Evolutionary conservation across 192 early-diverging fungal genomes (phyloP).

Genomic region (Linnemannia hyalina): DNA sequence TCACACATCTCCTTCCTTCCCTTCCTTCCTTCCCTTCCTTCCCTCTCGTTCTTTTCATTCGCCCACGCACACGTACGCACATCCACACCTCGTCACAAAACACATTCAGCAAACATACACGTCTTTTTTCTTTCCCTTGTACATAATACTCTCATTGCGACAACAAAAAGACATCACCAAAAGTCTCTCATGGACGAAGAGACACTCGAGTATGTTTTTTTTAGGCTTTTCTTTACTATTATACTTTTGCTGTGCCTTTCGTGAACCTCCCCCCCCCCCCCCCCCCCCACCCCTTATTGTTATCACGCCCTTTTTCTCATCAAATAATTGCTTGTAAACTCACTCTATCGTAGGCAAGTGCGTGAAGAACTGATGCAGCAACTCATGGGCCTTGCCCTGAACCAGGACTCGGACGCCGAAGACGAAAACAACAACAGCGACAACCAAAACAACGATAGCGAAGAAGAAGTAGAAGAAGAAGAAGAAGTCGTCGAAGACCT

Average conservation of each 20-base stretch:
- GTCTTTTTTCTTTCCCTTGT: no score
- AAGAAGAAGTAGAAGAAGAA: background rate
- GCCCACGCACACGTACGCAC: background rate
- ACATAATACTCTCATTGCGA: no score
- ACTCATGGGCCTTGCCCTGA: slow-evolving; percentile 10
- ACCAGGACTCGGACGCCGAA: slow-evolving; percentile 5
- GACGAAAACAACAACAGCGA: background rate
- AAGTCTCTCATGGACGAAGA: slow-evolving; percentile 10
- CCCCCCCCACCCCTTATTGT: no score
- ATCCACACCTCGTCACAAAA: background rate
- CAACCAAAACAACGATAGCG: background rate
- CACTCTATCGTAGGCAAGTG: background rate
- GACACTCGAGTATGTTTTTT: background rate
- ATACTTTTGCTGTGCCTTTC: background rate
- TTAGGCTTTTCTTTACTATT: background rate
- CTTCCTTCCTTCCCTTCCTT: background rate
- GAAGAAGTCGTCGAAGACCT: background rate
- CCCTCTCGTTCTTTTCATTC: background rate
- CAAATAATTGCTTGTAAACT: background rate
- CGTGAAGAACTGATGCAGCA: slow-evolving; percentile 10
- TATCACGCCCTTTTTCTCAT: background rate
- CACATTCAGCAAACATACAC: background rate
- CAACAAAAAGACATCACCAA: background rate
- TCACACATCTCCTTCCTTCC: background rate
- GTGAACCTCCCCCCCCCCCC: no score